Base-by-base conservation (phyloP, 768 basidiomycete species). In the Boletus tomentosulus region DNA sequence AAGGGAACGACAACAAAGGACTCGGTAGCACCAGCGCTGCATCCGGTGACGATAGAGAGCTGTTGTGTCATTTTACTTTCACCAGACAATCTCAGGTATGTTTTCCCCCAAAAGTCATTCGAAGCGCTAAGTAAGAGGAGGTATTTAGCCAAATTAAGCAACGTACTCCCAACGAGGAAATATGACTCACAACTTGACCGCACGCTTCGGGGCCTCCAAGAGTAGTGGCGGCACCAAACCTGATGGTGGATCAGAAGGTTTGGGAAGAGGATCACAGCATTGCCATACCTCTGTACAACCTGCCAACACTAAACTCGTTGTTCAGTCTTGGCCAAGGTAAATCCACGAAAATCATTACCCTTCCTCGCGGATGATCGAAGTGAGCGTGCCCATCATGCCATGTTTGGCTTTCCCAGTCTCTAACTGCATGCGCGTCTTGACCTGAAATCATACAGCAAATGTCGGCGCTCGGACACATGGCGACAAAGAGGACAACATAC, bases 351-450 rank as follows among this genome's bases (percentile, higher is more conserved):
- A 25, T 66, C 81, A 19, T 61, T 62, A 97, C 95, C 96, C 97
- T 79, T 99, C 96, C 65, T 91, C 78, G 50, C 80, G 84, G 25
- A 99, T 74, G 66, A 99, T 98, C 13, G 84, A 78, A 54, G 75
- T 76, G 71, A 99, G 86, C 30, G 83, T 91, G 42, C 91, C 88
- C 24, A 97, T 76, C 62, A 98, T 80, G 6, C 94, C 90, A 53
- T 82, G 76, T 43, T 80, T 71, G 34, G 78, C 73, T 72, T 89
- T 91, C 3, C 92, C 92, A 5, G 86, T 89, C 68, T 90, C 88
- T n/a, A 99, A 78, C 69, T 99, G 97, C 85, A 98, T 95, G 27
- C 97, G 90, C 22, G 97, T 99, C 76, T 99, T 98, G 67, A 98
- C 93, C 90, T 93, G 66, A 42, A 42, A 58, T 54, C 16, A 56